Base-by-base conservation (phyloP, 176 grass and related monocot species). In the Phoenix roebelenii region DNA sequence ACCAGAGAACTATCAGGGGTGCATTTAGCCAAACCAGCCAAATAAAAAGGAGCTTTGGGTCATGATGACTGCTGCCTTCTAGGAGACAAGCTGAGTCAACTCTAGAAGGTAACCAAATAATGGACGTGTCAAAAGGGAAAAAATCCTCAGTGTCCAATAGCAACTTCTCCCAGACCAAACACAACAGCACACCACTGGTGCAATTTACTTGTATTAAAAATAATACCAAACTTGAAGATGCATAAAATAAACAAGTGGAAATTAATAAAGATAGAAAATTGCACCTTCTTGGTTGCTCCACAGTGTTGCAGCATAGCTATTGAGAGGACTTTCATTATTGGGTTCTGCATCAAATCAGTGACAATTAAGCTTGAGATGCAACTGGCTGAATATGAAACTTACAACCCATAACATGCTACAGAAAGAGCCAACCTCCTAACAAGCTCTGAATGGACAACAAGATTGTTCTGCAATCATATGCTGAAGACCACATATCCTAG, bases 401-500 rank as follows among this genome's bases (percentile, higher is more conserved):
- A 24, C 10, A 19, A 3, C 10, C 18, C 18, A 58, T 30, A 23
- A 20, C 15, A 52, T 4, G 30, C 7, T 20, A 18, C 5, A 49
- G 25, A 23, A 75, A 66, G 7, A 56, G 5, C 15, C 3, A 16
- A 51, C 72, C 72, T 66, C 72, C 72, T 29, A 75, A 51, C 49
- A 75, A 75, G 55, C 72, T 75, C 72, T 75, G 72, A 4, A 75
- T 60, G 15, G 72, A 75, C 54, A 75, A 49, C 24, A 75, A 56
- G 39, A 75, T 58, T 12, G 72, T 67, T 67, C 72, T 58, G 39
- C 62, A 52, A 66, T 75, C 72, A 53, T 75, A 75, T 16, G 72
- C 72, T 2, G 72, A 75, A 58, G 72, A 75, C 72, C 72, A 67
- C 72, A 67, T 67, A 54, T 66, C 72, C 72, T 75, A 60, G 18